Evolutionary conservation across 108 stramenopile species (phyloP).

Genomic region (Craspedostauros australis): DNA sequence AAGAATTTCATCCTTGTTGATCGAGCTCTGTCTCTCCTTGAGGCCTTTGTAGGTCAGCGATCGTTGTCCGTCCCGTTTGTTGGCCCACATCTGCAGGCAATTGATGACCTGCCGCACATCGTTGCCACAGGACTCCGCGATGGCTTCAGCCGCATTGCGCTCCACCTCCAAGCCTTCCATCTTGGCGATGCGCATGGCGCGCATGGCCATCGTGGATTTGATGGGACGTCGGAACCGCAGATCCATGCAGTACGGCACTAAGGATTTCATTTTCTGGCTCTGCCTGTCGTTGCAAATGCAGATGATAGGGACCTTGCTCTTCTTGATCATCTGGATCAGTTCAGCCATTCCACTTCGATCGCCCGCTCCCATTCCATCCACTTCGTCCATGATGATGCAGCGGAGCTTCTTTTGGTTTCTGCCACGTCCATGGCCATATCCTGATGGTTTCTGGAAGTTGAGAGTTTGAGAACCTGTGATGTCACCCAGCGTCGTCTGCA

Average conservation of each 20-base stretch:
- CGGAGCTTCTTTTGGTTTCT: constrained; percentile 35
- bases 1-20: constrained; percentile 87
- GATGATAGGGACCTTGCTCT: constrained; percentile 92
- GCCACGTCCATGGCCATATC: neutral
- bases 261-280: constrained; percentile 75
- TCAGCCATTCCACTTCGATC: constrained; percentile 92
- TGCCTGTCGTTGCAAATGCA: constrained; percentile 99
- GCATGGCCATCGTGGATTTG: constrained; percentile 65
- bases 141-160: constrained; percentile 90
- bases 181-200: constrained; percentile 74
- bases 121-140: constrained; percentile 92
- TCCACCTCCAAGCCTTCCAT: constrained; percentile 78
- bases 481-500: constrained; percentile 61
- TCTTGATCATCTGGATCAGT: constrained; percentile 95
- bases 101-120: constrained; percentile 95
- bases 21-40: constrained; percentile 55
- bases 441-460: constrained; percentile 20
- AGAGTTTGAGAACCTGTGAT: constrained; percentile 73
- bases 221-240: constrained; percentile 78
- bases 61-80: constrained; percentile 33
- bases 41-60: constrained; percentile 77
- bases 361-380: constrained; percentile 97
- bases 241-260: constrained; percentile 93
- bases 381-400: constrained; percentile 98
- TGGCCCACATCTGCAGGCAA: constrained; percentile 94